Evolutionary conservation across 768 basidiomycete species (phyloP), one percentile per base, ranked within the genome.

Genomic region (Boletus huronensis): DNA sequence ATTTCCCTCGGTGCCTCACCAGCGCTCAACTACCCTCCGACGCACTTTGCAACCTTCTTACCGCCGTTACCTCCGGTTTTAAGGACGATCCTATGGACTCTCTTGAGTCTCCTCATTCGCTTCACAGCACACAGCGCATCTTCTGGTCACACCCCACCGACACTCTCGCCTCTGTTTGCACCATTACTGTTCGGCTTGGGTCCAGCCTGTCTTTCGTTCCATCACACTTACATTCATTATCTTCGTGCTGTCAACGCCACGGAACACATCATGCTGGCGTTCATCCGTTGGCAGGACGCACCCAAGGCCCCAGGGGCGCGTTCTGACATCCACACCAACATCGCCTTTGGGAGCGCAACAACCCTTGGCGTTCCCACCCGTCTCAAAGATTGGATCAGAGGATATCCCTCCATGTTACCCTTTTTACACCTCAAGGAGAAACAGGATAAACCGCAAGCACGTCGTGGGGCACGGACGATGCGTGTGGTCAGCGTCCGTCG

Each of bases 251-350:
- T 87, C 5, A 83, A 86, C 34, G 96, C 95, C 1, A 90, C 89
- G 62, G 96, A 99, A 67, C 96, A 99, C 60, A 76, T 99, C 46
- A 75, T 98, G n/a, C 81, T 98, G 13, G 81, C 91, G 0, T 96
- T 88, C 69, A 87, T 98, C 54, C 84, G 95, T 29, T 89, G 85
- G 77, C 86, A 92, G 62, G 84, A 88, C 54, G 76, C 81, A 5
- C 79, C 82, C 26, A 75, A 74, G 23, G 62, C 72, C 3, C 64
- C 69, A 17, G 64, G 59, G 17, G 44, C 34, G 38, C 68, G 63
- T 51, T 58, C 54, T 26, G 69, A 66, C 14, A 67, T 72, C 38
- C 69, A 68, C 52, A 66, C 70, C 44, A 71, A 63, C 31, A 60
- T 67, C 47, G 58, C 72, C 13, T 75, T 78, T 31, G 78, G 76